Conservation (phyloP, 2,329 filamentous ascomycete species). For the Cladosporium velox region DNA sequence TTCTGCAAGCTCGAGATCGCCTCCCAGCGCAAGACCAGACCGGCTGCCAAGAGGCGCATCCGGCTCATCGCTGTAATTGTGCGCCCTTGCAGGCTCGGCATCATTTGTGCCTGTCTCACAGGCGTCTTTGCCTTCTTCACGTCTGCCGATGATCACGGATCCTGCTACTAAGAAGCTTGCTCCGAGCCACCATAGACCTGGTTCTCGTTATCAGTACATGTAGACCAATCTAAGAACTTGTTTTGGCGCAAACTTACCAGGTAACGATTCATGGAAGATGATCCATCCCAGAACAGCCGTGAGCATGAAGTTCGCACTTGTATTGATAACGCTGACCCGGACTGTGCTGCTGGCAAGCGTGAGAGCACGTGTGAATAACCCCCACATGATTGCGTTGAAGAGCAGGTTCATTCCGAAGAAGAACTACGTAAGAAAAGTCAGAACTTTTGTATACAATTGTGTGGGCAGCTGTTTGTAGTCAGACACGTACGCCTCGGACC, state of each 20-base stretch:
- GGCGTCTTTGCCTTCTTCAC: constrained; percentile 56
- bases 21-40: not conserved
- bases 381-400: constrained; percentile 84
- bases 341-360: constrained; percentile 73
- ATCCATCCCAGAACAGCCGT: constrained; percentile 70
- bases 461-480: not conserved
- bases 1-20: constrained; percentile 7
- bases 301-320: constrained; percentile 77
- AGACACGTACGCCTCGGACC: constrained; percentile 52
- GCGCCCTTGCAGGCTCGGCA: constrained; percentile 23
- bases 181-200: constrained; percentile 71
- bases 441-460: not conserved
- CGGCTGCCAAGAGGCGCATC: constrained; percentile 30
- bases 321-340: constrained; percentile 80
- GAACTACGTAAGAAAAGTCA: constrained; percentile 47
- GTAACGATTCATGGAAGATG: constrained; percentile 71
- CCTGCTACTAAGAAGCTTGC: constrained; percentile 71
- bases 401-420: constrained; percentile 75
- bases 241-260: constrained; percentile 42
- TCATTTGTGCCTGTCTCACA: constrained; percentile 27
- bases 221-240: not conserved
- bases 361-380: constrained; percentile 77
- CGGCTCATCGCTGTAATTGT: constrained; percentile 35
- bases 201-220: not conserved
- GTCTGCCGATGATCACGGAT: constrained; percentile 74